phyloP scores from a whole-genome alignment of 495 filamentous ascomycete species.

The Terfezia claveryi region DNA sequence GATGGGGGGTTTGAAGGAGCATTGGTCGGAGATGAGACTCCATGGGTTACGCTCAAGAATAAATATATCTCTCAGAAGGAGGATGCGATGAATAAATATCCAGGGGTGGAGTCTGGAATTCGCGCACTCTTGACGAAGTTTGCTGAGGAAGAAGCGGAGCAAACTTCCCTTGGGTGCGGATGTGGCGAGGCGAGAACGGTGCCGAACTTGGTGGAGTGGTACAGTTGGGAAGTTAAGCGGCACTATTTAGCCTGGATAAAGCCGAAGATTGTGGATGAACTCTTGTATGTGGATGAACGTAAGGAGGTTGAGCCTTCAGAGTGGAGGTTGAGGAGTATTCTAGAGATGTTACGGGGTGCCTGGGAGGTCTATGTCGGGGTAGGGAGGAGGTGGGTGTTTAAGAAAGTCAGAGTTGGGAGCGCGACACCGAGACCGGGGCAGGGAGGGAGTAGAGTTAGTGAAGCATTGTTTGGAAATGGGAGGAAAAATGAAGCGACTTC shows the following conservation, averaged over 20 bases:
- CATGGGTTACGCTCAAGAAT: neutral
- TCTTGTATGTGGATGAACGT: neutral
- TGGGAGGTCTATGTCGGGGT: neutral
- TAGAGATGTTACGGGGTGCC: neutral
- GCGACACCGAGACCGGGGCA: neutral
- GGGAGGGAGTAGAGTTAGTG: neutral
- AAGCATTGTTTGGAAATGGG: neutral
- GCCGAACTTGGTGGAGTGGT: conserved; percentile 16
- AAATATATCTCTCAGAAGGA: neutral
- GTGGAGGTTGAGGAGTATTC: neutral
- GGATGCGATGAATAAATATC: neutral
- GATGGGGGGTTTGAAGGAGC: neutral
- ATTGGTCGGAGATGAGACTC: neutral
- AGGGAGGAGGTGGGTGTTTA: neutral
- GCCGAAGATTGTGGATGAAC: conserved; percentile 3
- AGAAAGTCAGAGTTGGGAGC: neutral
- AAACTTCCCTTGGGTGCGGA: neutral
- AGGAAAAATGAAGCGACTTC: neutral
- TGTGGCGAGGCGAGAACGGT: neutral
- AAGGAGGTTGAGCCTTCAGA: neutral
- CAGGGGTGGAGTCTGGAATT: neutral
- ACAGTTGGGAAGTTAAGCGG: conserved; percentile 15
- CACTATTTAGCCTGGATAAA: conserved; percentile 17
- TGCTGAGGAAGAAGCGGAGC: neutral
- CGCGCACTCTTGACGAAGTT: neutral